Evolutionary conservation across 192 early-diverging fungal genomes (phyloP), one percentile per base, ranked within the genome.

Genomic region (Coemansia sp.): DNA sequence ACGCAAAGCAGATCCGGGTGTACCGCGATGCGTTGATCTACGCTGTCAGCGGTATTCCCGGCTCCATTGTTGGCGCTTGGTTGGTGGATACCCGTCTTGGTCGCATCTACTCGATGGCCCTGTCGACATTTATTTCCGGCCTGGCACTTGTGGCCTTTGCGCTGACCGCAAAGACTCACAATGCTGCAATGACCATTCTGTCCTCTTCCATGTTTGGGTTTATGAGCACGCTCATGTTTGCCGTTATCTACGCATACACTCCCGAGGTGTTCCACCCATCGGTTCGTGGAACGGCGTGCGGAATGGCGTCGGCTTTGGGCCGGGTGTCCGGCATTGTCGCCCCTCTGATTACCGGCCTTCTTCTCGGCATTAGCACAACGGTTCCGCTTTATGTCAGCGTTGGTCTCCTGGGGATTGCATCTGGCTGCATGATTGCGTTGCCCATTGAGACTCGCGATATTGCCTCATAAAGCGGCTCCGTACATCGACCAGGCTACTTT

Each of bases 171-270:
- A 78, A 80, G 32, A 69, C 74, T 4, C 55, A 67, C n/a, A 64
- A 49, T 38, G 26, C 63, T 9, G 68, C 58, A 14, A 71, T 80
- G 11, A 85, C 85, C 56, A 71, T 85, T 4, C 47, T 80, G 8
- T 84, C 83, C 14, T 86, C 83, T 3, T 83, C 85, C 0, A 60
- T 78, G 9, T 76, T 88, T 22, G 85, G 84, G 15, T 70, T 89
- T 7, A 77, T 86, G 21, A 78, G 85, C 25, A 85, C 88, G 0
- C 59, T 90, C n/a, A 77, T 87, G 59, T 92, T 91, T 77, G 92
- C 88, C 2, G 87, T 92, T 19, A 81, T 91, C 11, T 94, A 94
- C 58, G 81, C 86, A 0, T 94, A 92, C 53, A 92, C 92, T 18
- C 90, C 92, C 1, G 92, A 94, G 55, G 89, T 90, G 19, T 94